Evolutionary conservation across 768 basidiomycete species (phyloP).

Genomic region (Auricularia heimuer): DNA sequence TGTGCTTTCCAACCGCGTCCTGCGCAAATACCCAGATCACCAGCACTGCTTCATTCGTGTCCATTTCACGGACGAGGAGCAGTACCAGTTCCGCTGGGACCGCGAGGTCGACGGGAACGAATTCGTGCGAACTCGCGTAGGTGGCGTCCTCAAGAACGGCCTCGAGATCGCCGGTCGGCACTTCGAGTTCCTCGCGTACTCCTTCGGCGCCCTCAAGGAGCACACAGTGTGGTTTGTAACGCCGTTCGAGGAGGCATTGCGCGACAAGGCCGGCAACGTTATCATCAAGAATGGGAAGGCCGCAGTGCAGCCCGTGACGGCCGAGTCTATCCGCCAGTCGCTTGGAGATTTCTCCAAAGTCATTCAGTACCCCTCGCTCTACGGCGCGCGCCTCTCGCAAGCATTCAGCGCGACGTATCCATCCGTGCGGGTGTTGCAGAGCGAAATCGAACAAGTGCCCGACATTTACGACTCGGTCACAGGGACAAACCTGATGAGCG

Average conservation of each 20-base stretch:
- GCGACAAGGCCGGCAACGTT: conserved; percentile 23
- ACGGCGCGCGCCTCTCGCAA: conserved; percentile 74
- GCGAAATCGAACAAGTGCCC: conserved; percentile 51
- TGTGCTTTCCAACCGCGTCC: conserved; percentile 70
- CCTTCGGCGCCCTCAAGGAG: conserved; percentile 65
- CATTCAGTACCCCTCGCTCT: conserved; percentile 58
- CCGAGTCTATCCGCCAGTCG: conserved; percentile 46
- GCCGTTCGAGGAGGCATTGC: conserved; percentile 43
- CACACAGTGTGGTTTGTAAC: conserved; percentile 79
- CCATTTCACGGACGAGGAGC: conserved; percentile 78
- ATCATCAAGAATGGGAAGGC: neutral
- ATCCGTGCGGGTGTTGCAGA: conserved; percentile 44
- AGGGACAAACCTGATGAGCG: conserved; percentile 46
- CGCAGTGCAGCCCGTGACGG: conserved; percentile 26
- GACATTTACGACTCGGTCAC: conserved; percentile 46
- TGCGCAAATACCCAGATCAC: conserved; percentile 52
- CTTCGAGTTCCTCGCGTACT: conserved; percentile 80
- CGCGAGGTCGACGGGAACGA: conserved; percentile 48
- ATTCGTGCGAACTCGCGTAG: conserved; percentile 52
- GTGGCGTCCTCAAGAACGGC: conserved; percentile 46
- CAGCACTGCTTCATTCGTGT: conserved; percentile 71
- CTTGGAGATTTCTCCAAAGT: conserved; percentile 60
- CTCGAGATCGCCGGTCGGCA: conserved; percentile 58
- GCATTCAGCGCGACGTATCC: conserved; percentile 78
- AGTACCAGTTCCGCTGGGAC: conserved; percentile 60